These are phyloP conservation scores for Podila epicladia DNA, from an alignment of 192 early-diverging fungal species.

Conservation along the genomic window DNA sequence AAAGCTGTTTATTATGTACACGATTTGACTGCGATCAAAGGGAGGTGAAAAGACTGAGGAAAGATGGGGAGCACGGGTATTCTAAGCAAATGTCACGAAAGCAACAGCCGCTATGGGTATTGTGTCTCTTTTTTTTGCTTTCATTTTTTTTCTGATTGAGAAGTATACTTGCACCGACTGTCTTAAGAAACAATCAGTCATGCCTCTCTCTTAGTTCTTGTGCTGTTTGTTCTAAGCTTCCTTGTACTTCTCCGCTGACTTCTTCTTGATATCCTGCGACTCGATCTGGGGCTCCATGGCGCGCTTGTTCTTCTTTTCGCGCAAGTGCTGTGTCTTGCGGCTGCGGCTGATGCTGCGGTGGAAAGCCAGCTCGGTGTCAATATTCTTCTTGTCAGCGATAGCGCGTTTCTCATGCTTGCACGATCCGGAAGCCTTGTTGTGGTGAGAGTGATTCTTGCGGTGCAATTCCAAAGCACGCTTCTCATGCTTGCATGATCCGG, in stretches of 20 bases:
- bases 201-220: not conserved
- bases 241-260: not conserved
- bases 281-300: not conserved
- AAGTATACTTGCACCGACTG: not conserved
- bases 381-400: not conserved
- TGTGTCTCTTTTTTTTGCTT: not conserved
- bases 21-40: not conserved
- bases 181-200: not conserved
- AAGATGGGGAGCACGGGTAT: not conserved
- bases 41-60: not conserved
- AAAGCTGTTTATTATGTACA: constrained; percentile 1
- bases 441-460: constrained; percentile 11
- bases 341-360: constrained; percentile 32
- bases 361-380: constrained; percentile 22
- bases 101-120: not conserved
- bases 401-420: constrained; percentile 4
- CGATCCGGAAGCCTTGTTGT: not conserved
- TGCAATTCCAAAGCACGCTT: constrained; percentile 17
- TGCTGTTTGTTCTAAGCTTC: constrained; percentile 3
- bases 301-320: constrained; percentile 7
- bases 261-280: not conserved
- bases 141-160: not conserved
- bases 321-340: constrained; percentile 12
- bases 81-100: not conserved
- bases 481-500: not conserved